Evolutionary conservation across 176 grass and related monocot genomes (phyloP).

Genomic region (Eragrostis curvula): DNA sequence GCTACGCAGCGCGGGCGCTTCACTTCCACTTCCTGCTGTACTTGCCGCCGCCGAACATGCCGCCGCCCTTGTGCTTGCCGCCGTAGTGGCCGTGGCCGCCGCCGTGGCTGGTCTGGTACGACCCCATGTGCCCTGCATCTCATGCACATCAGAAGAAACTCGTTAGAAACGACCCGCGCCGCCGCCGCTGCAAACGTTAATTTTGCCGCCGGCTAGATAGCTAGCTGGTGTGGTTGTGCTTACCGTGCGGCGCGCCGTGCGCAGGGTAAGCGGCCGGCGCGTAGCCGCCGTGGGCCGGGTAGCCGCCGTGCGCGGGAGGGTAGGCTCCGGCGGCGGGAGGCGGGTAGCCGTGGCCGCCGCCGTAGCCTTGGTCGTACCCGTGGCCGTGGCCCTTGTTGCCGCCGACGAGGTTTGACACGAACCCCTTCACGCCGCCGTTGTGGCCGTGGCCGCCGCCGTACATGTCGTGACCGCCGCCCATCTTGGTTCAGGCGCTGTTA

Average conservation of each 20-base stretch:
- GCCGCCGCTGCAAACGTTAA: background rate
- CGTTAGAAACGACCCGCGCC: background rate
- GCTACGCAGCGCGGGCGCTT: background rate
- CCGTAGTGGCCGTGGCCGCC: slow-evolving; percentile 31
- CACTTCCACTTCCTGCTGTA: slow-evolving; percentile 54
- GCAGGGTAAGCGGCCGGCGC: slow-evolving; percentile 43
- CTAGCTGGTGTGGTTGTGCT: background rate
- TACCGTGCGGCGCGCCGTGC: slow-evolving; percentile 32
- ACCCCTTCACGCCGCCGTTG: slow-evolving; percentile 49
- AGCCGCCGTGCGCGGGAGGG: slow-evolving; percentile 31
- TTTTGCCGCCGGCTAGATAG: background rate
- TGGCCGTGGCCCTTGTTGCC: slow-evolving; percentile 21
- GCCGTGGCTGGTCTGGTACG: slow-evolving; percentile 44
- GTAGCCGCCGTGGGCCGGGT: slow-evolving; percentile 40
- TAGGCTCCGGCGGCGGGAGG: slow-evolving; percentile 34
- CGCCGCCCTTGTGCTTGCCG: slow-evolving; percentile 61
- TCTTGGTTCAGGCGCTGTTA: background rate
- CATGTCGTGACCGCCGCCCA: slow-evolving; percentile 56
- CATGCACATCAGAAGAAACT: background rate
- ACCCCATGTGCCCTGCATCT: slow-evolving; percentile 38
- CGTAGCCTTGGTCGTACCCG: background rate
- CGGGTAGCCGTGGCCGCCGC: slow-evolving; percentile 36
- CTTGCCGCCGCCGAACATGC: slow-evolving; percentile 47
- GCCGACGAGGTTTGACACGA: slow-evolving; percentile 37
- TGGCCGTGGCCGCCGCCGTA: slow-evolving; percentile 7